Base-by-base conservation (phyloP, 352 stramenopile genomes). In the Peronospora farinosa region DNA sequence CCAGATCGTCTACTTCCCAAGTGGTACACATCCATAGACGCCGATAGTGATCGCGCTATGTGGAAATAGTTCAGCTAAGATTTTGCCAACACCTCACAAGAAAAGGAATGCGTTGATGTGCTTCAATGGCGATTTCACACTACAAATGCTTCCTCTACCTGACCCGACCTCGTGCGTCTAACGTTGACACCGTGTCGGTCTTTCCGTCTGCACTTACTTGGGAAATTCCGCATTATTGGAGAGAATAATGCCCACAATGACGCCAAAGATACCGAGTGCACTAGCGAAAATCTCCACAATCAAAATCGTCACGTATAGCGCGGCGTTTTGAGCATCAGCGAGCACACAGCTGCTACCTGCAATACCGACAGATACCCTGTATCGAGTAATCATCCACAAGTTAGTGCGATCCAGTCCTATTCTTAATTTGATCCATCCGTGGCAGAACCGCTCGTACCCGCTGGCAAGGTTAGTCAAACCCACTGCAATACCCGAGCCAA, bases 261-360 rank as follows among this genome's bases (percentile, higher is more conserved):
- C 94, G 40, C 96, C 97, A 58, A 99, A 99, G 60, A 99, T 99
- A 42, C 96, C 97, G 43, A 99, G 74, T 17, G 97, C 97, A 60
- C 88, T 98, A 35, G 95, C 96, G 67, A 99, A 99, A 92, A 99
- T 99, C 79, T 98, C 95, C n/a, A 98, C 91, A 75, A 98, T 98
- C 51, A 99, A 79, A 75, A 99, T 98, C 74, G 98, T 99, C 38
- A 99, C 96, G 75, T 99, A 99, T 19, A 99, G 73, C 39, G 79
- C 85, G 19, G 90, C 78, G 75, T 99, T 96, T 74, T 99, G 96
- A 33, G 96, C 97, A 85, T 99, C 97, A 12, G 93, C 96, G 35
- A 99, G 84, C 41, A 97, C 96, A 83, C 96, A 99, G 51, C 78
- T 95, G 50, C 89, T 98, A 43, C 97, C 97, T 44, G 96, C 96